These are phyloP conservation scores for Amanita brunnescens DNA, from an alignment of 768 basidiomycete species.

Conservation along the genomic window DNA sequence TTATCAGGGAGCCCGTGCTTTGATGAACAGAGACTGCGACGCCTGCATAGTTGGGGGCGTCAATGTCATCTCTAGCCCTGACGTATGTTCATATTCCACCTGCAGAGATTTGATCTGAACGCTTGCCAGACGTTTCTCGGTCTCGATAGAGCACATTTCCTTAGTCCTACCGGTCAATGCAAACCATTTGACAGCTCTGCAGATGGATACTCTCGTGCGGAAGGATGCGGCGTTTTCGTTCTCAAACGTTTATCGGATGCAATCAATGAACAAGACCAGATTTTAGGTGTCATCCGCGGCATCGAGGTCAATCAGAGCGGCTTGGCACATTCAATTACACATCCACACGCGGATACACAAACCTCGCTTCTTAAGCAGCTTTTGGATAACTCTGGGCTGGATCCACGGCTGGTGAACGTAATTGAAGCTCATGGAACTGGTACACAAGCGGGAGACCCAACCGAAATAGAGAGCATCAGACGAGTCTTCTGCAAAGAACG, in stretches of 20 bases:
- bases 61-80: constrained; percentile 60
- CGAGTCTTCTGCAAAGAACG: constrained; percentile 39
- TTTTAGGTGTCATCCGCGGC: constrained; percentile 61
- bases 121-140: constrained; percentile 54
- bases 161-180: constrained; percentile 59
- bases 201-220: constrained; percentile 64
- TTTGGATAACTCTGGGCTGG: constrained; percentile 35
- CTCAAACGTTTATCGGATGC: constrained; percentile 66
- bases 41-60: constrained; percentile 70
- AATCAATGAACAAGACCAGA: constrained; percentile 53
- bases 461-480: constrained; percentile 56
- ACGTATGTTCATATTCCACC: constrained; percentile 34
- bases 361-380: constrained; percentile 42
- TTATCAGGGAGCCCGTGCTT: constrained; percentile 59
- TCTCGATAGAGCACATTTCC: constrained; percentile 59
- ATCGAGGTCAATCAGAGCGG: constrained; percentile 69
- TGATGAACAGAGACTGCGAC: constrained; percentile 55
- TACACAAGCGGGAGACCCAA: constrained; percentile 61
- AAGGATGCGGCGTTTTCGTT: constrained; percentile 65
- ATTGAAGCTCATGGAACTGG: constrained; percentile 74
- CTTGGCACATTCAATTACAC: constrained; percentile 58
- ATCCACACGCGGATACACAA: constrained; percentile 61
- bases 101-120: constrained; percentile 2
- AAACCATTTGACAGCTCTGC: constrained; percentile 64
- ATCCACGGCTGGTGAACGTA: constrained; percentile 42